Evolutionary conservation across 2,329 filamentous ascomycete species (phyloP).

Genomic region (Cytospora piceae): DNA sequence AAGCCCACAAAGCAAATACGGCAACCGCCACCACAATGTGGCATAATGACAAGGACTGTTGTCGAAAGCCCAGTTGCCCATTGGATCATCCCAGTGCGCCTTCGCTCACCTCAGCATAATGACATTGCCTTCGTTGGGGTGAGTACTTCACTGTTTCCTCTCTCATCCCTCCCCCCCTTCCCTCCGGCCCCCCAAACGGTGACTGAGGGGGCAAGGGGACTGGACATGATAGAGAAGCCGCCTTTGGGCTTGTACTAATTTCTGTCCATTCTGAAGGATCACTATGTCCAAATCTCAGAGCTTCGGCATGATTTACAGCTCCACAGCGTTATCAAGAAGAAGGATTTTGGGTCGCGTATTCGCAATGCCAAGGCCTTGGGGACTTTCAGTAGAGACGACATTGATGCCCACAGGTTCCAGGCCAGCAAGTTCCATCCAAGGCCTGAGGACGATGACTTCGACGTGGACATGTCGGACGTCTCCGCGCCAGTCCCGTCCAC

Average conservation of each 20-base stretch:
- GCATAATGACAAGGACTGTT: slow-evolving; percentile 78
- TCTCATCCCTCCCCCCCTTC: not conserved
- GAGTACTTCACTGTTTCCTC: slow-evolving; percentile 41
- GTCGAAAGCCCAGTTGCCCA: slow-evolving; percentile 75
- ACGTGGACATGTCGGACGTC: slow-evolving; percentile 40
- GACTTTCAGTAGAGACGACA: slow-evolving; percentile 42
- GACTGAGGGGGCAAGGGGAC: slow-evolving; percentile 9
- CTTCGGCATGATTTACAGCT: slow-evolving; percentile 71
- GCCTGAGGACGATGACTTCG: slow-evolving; percentile 45
- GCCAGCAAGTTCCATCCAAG: slow-evolving; percentile 31
- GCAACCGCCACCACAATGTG: slow-evolving; percentile 58
- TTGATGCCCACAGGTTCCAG: slow-evolving; percentile 32
- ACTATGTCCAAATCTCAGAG: slow-evolving; percentile 80
- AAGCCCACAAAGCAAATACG: slow-evolving; percentile 36
- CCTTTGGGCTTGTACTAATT: slow-evolving; percentile 33
- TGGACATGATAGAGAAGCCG: not conserved
- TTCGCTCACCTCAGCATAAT: slow-evolving; percentile 71
- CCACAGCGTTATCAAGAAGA: slow-evolving; percentile 74
- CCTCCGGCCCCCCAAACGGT: slow-evolving; percentile 6
- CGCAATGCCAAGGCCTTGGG: slow-evolving; percentile 79
- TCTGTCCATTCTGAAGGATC: slow-evolving; percentile 55
- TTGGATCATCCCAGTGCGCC: slow-evolving; percentile 77
- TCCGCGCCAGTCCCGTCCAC: slow-evolving; percentile 27
- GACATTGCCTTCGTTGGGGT: slow-evolving; percentile 87
- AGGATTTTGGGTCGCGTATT: slow-evolving; percentile 79